phyloP scores from a whole-genome alignment of 2,329 filamentous ascomycete genomes.

The Cytospora piceicola region DNA sequence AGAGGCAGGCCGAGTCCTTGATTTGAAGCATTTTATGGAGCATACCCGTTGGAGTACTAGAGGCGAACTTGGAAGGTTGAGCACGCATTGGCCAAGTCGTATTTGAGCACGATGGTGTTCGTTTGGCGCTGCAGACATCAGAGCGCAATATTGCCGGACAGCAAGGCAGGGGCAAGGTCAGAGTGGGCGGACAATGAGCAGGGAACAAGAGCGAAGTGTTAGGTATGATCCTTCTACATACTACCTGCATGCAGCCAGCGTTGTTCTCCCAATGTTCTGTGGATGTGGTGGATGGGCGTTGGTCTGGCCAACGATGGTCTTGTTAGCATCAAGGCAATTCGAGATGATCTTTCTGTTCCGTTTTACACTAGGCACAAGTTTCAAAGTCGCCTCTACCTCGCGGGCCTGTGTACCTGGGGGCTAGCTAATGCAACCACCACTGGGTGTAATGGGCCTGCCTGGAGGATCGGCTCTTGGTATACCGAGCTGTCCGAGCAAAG shows the following conservation, averaged over 20 bases:
- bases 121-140: neutral
- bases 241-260: conserved; percentile 24
- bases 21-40: neutral
- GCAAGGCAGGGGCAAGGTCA: neutral
- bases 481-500: neutral
- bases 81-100: neutral
- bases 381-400: neutral
- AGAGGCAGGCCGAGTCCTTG: neutral
- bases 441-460: neutral
- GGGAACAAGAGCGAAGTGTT: conserved; percentile 19
- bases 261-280: conserved; percentile 16
- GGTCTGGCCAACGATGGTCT: conserved; percentile 7
- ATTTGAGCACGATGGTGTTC: neutral
- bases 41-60: neutral
- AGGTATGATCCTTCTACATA: conserved; percentile 23
- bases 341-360: neutral
- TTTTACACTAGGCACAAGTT: neutral
- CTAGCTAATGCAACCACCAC: neutral
- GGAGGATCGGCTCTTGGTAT: neutral
- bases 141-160: neutral
- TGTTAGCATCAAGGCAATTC: neutral
- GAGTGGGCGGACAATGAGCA: neutral
- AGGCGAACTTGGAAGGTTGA: neutral
- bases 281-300: conserved; percentile 16
- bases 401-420: neutral